Base-by-base conservation (phyloP, 306 rosid species). In the Astragalus glycyphyllos region DNA sequence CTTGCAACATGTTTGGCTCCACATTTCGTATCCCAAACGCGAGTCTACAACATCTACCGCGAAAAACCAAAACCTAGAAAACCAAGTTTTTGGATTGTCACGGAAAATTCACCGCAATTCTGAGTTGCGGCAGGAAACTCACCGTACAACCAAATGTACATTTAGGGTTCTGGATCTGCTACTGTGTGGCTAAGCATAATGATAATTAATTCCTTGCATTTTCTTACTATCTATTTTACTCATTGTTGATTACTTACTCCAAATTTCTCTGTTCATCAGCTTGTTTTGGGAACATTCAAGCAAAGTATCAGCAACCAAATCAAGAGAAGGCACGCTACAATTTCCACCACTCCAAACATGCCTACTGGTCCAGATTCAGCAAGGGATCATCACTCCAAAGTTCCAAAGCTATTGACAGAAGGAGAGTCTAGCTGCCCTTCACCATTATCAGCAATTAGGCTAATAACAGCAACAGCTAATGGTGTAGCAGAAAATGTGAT, bases 281-380 rank as follows among this genome's bases (percentile, higher is more conserved):
- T 89, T 56, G 5, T 83, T 31, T 3, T 83, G 58, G 86, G 62
- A 9, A 69, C 77, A 32, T 89, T 84, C 58, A 77, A 81, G 74
- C 81, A 84, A 81, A 77, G 63, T 17, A 68, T 71, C 11, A 62
- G 26, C 4, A 61, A 44, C 2, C 63, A 65, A 29, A 15, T 68
- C 14, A 78, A 73, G 76, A 80, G 41, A 55, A 75, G 51, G 63
- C n/a, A 5, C 17, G 17, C 12, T 32, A 54, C 7, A 48, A 17
- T 82, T 38, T 54, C 77, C 9, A 2, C 0, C 40, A 8, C 35
- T 10, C 50, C 61, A 3, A 69, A 16, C 14, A 8, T 16, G 62
- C 48, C 6, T n/a, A 55, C 7, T 8, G 42, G 20, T 69, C 38
- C 46, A 26, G 76, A 79, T 51, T 14, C 69, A 11, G 35, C 0